phyloP scores from a whole-genome alignment of 2,329 filamentous ascomycete species.

The Proliferodiscus dingleyae region DNA sequence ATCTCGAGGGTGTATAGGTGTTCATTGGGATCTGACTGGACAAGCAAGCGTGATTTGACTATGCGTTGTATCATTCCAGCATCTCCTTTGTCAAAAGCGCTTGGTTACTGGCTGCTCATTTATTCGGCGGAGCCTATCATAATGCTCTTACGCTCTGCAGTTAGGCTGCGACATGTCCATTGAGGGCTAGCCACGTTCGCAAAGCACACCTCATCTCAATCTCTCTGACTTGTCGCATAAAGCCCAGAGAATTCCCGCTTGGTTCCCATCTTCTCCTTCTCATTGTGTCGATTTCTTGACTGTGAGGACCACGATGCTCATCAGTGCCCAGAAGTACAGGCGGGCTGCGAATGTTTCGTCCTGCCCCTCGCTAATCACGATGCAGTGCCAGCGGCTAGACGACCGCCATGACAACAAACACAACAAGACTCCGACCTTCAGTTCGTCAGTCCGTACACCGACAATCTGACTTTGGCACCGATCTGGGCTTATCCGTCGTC shows the following conservation, averaged over 20 bases:
- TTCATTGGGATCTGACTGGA: slow-evolving; percentile 30
- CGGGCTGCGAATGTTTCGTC: slow-evolving; percentile 17
- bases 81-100: slow-evolving; percentile 31
- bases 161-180: slow-evolving; percentile 31
- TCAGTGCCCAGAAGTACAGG: slow-evolving; percentile 18
- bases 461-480: not conserved
- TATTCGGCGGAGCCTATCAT: slow-evolving; percentile 29
- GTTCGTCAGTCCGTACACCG: not conserved
- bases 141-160: slow-evolving; percentile 28
- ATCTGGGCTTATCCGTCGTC: not conserved
- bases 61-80: slow-evolving; percentile 34
- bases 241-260: slow-evolving; percentile 16
- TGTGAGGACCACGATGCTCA: slow-evolving; percentile 2
- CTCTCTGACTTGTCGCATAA: slow-evolving; percentile 26
- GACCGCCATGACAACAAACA: slow-evolving; percentile 12
- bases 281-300: slow-evolving; percentile 5
- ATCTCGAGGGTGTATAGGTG: slow-evolving; percentile 21
- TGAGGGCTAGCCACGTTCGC: slow-evolving; percentile 31
- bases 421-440: slow-evolving; percentile 4
- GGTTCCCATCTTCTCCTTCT: slow-evolving; percentile 9
- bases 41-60: slow-evolving; percentile 30
- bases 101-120: slow-evolving; percentile 29
- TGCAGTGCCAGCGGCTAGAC: slow-evolving; percentile 11
- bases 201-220: slow-evolving; percentile 26
- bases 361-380: slow-evolving; percentile 13